Percentiles rank a stretch among this genome's conserved stretches.
Conservation (phyloP, 1,139 yeast genomes). For the Schwanniomyces etchellsii region DNA sequence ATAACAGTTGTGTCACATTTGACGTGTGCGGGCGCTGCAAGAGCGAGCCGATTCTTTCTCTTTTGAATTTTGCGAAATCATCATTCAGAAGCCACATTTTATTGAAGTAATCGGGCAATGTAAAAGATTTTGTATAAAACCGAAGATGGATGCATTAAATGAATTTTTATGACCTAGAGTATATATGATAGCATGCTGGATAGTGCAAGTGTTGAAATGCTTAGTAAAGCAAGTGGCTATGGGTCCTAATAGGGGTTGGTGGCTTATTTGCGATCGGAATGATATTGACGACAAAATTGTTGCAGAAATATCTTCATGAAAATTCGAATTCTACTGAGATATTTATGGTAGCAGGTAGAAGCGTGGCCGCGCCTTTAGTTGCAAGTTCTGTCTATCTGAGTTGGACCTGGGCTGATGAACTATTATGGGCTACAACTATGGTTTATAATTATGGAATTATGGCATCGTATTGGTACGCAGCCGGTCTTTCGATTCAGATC, state of each 20-base stretch:
- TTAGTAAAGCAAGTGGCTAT: constrained; percentile 21
- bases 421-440: constrained; percentile 21
- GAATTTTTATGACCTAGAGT: too few relatives aligned
- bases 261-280: constrained; percentile 25
- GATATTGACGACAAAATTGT: constrained; percentile 19
- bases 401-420: constrained; percentile 30
- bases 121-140: too few relatives aligned
- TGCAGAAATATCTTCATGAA: constrained; percentile 21
- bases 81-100: too few relatives aligned
- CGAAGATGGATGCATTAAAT: too few relatives aligned
- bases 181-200: too few relatives aligned
- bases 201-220: neutral
- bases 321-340: constrained; percentile 24
- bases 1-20: too few relatives aligned
- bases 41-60: too few relatives aligned
- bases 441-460: constrained; percentile 24
- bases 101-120: too few relatives aligned
- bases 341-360: constrained; percentile 25
- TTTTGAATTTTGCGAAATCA: too few relatives aligned
- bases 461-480: constrained; percentile 21
- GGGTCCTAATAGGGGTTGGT: constrained; percentile 27
- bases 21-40: too few relatives aligned
- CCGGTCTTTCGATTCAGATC: constrained; percentile 26
- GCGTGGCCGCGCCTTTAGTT: constrained; percentile 20
- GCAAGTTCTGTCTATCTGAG: constrained; percentile 23